A percentile compares a stretch with the other conserved stretches of the same genome.
phyloP scores from a whole-genome alignment of 2,329 filamentous ascomycete genomes.

The Myriangium duriaei region DNA sequence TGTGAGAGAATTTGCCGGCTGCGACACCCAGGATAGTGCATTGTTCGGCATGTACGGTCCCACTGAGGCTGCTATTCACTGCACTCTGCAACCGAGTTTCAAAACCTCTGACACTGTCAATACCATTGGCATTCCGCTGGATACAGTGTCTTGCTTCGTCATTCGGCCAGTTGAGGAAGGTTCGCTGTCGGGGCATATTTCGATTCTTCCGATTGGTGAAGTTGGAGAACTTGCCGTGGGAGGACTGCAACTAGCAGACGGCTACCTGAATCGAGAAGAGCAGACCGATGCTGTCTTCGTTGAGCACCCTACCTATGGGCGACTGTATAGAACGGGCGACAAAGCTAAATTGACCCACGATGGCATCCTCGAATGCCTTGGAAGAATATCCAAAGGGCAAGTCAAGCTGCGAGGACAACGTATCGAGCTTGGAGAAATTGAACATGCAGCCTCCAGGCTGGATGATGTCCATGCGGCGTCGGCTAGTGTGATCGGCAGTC shows the following conservation, averaged over 20 bases:
- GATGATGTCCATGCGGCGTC: constrained; percentile 50
- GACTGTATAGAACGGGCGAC: constrained; percentile 75
- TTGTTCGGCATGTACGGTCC: constrained; percentile 92
- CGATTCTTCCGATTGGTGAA: constrained; percentile 51
- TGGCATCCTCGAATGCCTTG: constrained; percentile 69
- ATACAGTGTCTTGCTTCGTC: constrained; percentile 69
- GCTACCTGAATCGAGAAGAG: constrained; percentile 69
- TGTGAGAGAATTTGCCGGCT: constrained; percentile 64
- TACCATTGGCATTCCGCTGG: constrained; percentile 65
- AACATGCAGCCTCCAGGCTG: constrained; percentile 51
- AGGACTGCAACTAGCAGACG: constrained; percentile 64
- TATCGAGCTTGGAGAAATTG: constrained; percentile 58
- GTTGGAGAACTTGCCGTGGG: constrained; percentile 72
- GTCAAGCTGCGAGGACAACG: constrained; percentile 78
- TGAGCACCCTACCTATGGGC: constrained; percentile 48
- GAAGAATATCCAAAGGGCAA: constrained; percentile 67
- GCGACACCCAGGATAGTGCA: constrained; percentile 42
- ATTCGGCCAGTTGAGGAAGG: constrained; percentile 34
- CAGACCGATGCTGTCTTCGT: constrained; percentile 65
- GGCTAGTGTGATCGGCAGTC: constrained; percentile 53
- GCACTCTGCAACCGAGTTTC: constrained; percentile 60
- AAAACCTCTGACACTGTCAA: constrained; percentile 43
- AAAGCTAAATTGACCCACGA: constrained; percentile 56
- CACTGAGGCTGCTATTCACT: constrained; percentile 86
- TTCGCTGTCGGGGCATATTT: constrained; percentile 23